phyloP scores from a whole-genome alignment of 139 green algal species.

The Chlamydomonas eustigma region DNA sequence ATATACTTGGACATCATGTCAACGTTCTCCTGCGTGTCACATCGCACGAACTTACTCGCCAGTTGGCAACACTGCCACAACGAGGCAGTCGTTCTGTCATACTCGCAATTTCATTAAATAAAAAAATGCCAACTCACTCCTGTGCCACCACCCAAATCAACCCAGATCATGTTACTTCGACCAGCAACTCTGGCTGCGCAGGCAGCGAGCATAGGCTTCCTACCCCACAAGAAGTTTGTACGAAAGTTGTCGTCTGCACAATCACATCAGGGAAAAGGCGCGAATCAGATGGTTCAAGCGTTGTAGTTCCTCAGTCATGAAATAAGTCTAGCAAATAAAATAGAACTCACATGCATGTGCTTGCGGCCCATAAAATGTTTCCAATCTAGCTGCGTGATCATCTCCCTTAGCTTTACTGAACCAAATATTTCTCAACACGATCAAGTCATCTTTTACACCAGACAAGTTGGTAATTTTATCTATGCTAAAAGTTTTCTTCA shows the following conservation, averaged over 20 bases:
- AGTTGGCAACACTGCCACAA: too few relatives aligned
- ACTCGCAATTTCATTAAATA: too few relatives aligned
- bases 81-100: too few relatives aligned
- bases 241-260: slow-evolving; percentile 92
- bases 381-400: slow-evolving; percentile 74
- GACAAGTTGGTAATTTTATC: slow-evolving; percentile 35
- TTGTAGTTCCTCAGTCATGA: background rate
- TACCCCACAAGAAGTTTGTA: slow-evolving; percentile 88
- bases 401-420: slow-evolving; percentile 62
- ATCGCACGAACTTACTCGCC: too few relatives aligned
- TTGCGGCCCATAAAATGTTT: slow-evolving; percentile 81
- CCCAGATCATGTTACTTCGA: slow-evolving; percentile 77
- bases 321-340: background rate
- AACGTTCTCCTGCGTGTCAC: slow-evolving; percentile 79
- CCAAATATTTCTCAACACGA: slow-evolving; percentile 80
- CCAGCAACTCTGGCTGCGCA: slow-evolving; percentile 72
- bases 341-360: slow-evolving; percentile 59
- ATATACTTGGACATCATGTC: slow-evolving; percentile 92
- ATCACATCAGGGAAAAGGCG: background rate
- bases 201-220: slow-evolving; percentile 86
- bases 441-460: slow-evolving; percentile 67
- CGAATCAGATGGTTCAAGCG: background rate
- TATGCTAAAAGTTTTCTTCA: background rate
- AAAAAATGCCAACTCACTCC: too few relatives aligned
- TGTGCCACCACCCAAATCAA: slow-evolving; percentile 91